Conservation (phyloP, 2,329 filamentous ascomycete species). For the Alternaria consortialis region DNA sequence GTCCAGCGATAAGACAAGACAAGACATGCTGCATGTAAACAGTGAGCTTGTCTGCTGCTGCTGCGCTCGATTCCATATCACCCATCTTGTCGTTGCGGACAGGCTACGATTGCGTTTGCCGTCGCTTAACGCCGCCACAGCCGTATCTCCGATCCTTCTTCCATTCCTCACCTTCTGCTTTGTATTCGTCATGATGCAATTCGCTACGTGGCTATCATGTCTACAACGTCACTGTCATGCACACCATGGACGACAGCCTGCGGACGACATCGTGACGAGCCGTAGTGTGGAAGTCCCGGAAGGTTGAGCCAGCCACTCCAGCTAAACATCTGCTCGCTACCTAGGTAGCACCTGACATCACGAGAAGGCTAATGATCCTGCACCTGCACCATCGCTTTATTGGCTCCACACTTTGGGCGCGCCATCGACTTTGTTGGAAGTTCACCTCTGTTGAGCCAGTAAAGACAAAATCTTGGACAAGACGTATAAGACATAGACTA, state of each 20-base stretch:
- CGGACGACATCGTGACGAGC: not conserved
- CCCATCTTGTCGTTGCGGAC: not conserved
- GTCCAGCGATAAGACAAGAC: not conserved
- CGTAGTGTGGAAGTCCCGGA: not conserved
- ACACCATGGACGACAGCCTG: not conserved
- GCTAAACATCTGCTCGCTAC: not conserved
- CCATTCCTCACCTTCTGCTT: not conserved
- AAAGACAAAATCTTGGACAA: too few relatives aligned
- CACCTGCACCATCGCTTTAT: not conserved
- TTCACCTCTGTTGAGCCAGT: too few relatives aligned
- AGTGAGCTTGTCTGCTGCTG: not conserved
- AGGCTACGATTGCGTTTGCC: not conserved
- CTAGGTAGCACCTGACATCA: slow-evolving; percentile 2
- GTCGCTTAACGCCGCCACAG: slow-evolving; percentile 9
- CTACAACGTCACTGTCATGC: not conserved
- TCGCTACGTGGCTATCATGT: not conserved
- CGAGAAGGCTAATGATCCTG: not conserved
- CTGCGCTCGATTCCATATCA: not conserved
- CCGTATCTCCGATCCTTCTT: not conserved
- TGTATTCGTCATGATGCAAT: slow-evolving; percentile 1
- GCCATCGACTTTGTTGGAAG: too few relatives aligned
- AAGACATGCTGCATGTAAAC: not conserved
- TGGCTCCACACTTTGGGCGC: not conserved
- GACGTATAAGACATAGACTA: too few relatives aligned
- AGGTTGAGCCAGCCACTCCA: slow-evolving; percentile 1